Evolutionary conservation across 805 yeast genomes (phyloP).

Genomic region (Ogataea pignaliae): DNA sequence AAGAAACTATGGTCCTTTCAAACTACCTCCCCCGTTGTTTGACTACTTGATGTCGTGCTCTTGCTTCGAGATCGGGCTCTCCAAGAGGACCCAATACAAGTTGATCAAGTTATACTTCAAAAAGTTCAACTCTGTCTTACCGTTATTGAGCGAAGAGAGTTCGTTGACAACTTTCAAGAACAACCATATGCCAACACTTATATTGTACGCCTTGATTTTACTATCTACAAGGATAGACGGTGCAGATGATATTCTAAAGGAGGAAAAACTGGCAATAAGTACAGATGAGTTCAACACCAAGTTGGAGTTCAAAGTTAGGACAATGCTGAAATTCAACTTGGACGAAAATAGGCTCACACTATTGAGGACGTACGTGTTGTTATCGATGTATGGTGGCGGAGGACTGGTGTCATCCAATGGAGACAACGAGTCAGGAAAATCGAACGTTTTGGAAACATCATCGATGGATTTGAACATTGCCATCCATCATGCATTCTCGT

Average conservation of each 20-base stretch:
- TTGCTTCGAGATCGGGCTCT: conserved; percentile 12
- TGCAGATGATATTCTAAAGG: conserved; percentile 26
- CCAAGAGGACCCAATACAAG: conserved; percentile 9
- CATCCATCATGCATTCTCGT: conserved; percentile 34
- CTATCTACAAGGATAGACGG: conserved; percentile 37
- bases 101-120: conserved; percentile 36
- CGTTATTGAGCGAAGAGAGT: conserved; percentile 36
- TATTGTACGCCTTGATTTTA: conserved; percentile 39
- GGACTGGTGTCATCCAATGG: conserved; percentile 1
- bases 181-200: conserved; percentile 35
- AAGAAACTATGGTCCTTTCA: conserved; percentile 15
- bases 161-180: conserved; percentile 33
- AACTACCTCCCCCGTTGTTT: conserved; percentile 10
- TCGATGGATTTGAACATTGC: conserved; percentile 34
- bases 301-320: conserved; percentile 31
- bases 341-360: conserved; percentile 36
- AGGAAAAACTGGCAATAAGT: conserved; percentile 13
- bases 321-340: conserved; percentile 33
- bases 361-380: conserved; percentile 31
- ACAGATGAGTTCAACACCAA: conserved; percentile 22
- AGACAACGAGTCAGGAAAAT: conserved; percentile 7
- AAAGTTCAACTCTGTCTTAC: conserved; percentile 37
- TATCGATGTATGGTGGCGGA: conserved; percentile 35
- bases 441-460: conserved; percentile 25
- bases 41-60: conserved; percentile 10